phyloP scores from a whole-genome alignment of 2,329 filamentous ascomycete genomes.

The Fusarium humuli region DNA sequence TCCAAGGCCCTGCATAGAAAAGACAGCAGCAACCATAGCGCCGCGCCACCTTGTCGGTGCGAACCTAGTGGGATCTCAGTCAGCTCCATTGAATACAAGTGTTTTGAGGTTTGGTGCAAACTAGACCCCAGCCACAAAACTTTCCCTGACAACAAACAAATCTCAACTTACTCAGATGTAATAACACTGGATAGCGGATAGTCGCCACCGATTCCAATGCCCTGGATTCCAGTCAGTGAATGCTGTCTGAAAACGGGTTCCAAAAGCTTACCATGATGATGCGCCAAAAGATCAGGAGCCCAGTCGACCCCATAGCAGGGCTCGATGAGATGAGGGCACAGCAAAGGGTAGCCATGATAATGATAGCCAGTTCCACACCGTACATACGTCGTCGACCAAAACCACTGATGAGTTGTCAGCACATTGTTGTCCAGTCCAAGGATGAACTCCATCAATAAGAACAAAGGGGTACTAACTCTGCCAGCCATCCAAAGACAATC shows the following conservation, averaged over 20 bases:
- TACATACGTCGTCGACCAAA: slow-evolving; percentile 86
- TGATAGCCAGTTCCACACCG: slow-evolving; percentile 78
- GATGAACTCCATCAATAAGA: background rate
- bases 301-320: slow-evolving; percentile 68
- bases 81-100: slow-evolving; percentile 15
- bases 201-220: slow-evolving; percentile 82
- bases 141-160: background rate
- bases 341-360: slow-evolving; percentile 76
- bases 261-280: slow-evolving; percentile 70
- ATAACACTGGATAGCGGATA: slow-evolving; percentile 82
- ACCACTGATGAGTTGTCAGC: slow-evolving; percentile 52
- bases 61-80: slow-evolving; percentile 63
- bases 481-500: slow-evolving; percentile 80
- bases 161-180: slow-evolving; percentile 71
- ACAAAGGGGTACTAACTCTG: slow-evolving; percentile 63
- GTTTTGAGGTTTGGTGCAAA: background rate
- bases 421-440: background rate
- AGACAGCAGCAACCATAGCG: slow-evolving; percentile 85
- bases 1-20: slow-evolving; percentile 87
- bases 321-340: slow-evolving; percentile 73
- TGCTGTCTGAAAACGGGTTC: background rate
- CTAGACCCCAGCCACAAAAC: slow-evolving; percentile 28
- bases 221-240: slow-evolving; percentile 52
- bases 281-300: slow-evolving; percentile 78
- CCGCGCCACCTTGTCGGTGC: slow-evolving; percentile 85